Percentiles rank a stretch among this genome's conserved stretches.
Conservation (phyloP, 2,329 filamentous ascomycete genomes). For the Curvularia sp. region DNA sequence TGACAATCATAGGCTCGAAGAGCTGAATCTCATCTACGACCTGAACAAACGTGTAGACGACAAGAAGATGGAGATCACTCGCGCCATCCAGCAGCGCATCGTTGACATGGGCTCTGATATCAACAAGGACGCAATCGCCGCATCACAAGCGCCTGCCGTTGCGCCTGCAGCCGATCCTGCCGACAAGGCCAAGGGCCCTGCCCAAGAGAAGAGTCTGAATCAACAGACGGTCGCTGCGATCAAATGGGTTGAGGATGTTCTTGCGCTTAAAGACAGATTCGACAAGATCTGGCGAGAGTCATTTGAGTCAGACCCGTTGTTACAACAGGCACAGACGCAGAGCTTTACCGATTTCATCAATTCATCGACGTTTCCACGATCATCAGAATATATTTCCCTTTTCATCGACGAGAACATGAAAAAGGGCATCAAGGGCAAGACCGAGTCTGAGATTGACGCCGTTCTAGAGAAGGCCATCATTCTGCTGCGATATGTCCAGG, state of each 20-base stretch:
- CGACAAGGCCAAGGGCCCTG: constrained; percentile 57
- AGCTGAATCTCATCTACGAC: constrained; percentile 80
- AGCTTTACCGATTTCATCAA: constrained; percentile 96
- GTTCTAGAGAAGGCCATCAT: constrained; percentile 90
- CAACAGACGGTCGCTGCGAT: constrained; percentile 87
- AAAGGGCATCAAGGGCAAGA: constrained; percentile 91
- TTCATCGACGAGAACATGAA: constrained; percentile 98
- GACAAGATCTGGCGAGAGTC: constrained; percentile 77
- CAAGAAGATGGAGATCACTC: constrained; percentile 73
- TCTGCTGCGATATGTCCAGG: constrained; percentile 83
- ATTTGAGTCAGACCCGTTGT: constrained; percentile 75
- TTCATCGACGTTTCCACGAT: constrained; percentile 70
- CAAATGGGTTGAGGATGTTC: constrained; percentile 92
- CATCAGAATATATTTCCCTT: constrained; percentile 90
- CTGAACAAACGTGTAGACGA: constrained; percentile 79
- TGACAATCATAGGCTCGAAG: constrained; percentile 81
- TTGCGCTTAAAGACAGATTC: constrained; percentile 87
- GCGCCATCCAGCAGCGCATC: constrained; percentile 75
- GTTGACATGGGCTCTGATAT: constrained; percentile 83
- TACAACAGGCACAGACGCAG: constrained; percentile 83
- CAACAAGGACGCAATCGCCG: constrained; percentile 70
- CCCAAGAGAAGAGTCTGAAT: constrained; percentile 63
- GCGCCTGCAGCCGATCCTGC: constrained; percentile 56
- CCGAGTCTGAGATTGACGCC: constrained; percentile 82
- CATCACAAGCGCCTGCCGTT: constrained; percentile 61